Evolutionary conservation across 306 rosid species (phyloP), one percentile per base, ranked within the genome.

Genomic region (Lablab purpureus): DNA sequence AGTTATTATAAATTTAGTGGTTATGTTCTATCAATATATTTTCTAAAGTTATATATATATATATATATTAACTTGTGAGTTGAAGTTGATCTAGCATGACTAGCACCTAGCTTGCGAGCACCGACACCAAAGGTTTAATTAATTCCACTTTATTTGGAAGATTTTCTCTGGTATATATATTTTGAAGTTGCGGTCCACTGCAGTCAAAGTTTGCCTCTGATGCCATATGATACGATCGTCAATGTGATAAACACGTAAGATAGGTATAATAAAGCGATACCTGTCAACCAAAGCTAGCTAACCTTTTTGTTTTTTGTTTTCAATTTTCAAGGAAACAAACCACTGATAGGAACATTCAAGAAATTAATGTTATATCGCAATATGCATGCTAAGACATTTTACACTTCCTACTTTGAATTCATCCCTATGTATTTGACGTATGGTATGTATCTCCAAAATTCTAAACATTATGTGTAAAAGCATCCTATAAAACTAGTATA

Each of bases 201-300:
- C 67, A 81, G 81, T 81, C 84, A 81, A 81, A 76, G 68, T n/a
- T 34, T 40, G 40, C 74, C 17, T 80, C 6, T 17, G 55, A 55
- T 34, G 6, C 30, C 13, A 50, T n/a, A 40, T 40, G 45, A 6
- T 49, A 46, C 1, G 45, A n/a, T 28, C 59, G 10, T 52, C 7
- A 43, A 28, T 45, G 43, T 22, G 10, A 40, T 30, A 2, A 56
- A 37, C 71, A 74, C 63, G 28, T 65, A 19, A 40, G 25, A 18
- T 41, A 17, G 7, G 32, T 71, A 13, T 10, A 17, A 66, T 21
- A 19, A 73, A 28, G 23, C 23, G 76, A 52, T 34, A 10, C 11
- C 58, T 14, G 85, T 76, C 82, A 82, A 70, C 27, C 34, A 17
- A 10, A 75, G 72, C 74, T 50, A 82, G 78, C 85, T 76, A 82